Base-by-base conservation (phyloP, 352 stramenopile species). In the Peronospora tabacina region DNA sequence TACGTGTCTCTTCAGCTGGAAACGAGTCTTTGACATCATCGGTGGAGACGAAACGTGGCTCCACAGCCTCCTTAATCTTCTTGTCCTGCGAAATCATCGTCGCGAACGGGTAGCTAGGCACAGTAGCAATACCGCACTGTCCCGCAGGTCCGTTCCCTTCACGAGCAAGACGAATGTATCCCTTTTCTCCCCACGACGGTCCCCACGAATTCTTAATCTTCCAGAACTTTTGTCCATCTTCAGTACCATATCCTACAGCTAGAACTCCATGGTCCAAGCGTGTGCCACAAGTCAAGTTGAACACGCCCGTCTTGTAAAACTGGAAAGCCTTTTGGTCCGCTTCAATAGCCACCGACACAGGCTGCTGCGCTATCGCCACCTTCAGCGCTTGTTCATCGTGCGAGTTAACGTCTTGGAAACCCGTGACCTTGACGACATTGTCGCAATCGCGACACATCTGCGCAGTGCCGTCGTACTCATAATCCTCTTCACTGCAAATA, bases 141-240 rank as follows among this genome's bases (percentile, higher is more conserved):
- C 97, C 97, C 7, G 85, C 79, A 39, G 86, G 82, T 64, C 97
- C 97, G 22, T 86, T 82, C 47, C 87, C 78, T 49, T 82, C 75
- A 52, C 84, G 79, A 12, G 58, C 56, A 44, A 96, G 70, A 43
- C 81, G 80, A 48, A 96, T 90, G 68, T 91, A 95, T 38, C 87
- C 87, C 5, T 92, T 49, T 57, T 95, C 85, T 37, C 90, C 90
- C 90, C 90, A 97, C 15, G 60, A 66, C 7, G 67, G 44, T 17
- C 81, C 73, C 93, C 93, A 98, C 47, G 81, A 96, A 70, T 98
- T 98, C 54, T 96, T 87, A 19, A 98, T 71, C 47, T 96, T 76
- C 87, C 89, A 98, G 60, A 97, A 98, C 55, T 96, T 83, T 15
- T 84, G 72, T 44, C 90, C 73, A 44, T 95, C 87, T 29, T 75